These are phyloP conservation scores for Musa balbisiana DNA, from an alignment of 202 grass and related monocot species.

Conservation along the genomic window DNA sequence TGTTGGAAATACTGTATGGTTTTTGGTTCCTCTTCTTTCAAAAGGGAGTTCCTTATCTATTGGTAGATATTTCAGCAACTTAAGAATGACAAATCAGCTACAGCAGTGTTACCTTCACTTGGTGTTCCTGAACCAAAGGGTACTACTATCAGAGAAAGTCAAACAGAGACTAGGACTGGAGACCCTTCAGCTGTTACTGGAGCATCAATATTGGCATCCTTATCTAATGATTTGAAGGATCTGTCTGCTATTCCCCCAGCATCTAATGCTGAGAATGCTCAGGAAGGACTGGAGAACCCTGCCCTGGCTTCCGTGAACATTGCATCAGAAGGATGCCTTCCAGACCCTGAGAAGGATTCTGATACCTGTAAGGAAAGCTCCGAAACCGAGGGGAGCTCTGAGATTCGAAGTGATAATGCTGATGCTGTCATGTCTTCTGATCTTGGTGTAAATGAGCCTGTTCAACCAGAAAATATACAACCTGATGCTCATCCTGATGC, in stretches of 20 bases:
- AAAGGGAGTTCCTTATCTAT: constrained; percentile 32
- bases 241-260: constrained; percentile 22
- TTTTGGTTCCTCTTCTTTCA: constrained; percentile 21
- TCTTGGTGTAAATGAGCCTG: constrained; percentile 37
- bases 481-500: constrained; percentile 50
- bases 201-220: constrained; percentile 70
- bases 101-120: constrained; percentile 31
- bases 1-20: background rate
- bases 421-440: constrained; percentile 48
- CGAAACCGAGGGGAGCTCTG: constrained; percentile 51
- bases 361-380: constrained; percentile 46
- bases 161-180: constrained; percentile 51
- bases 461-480: constrained; percentile 39
- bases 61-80: constrained; percentile 90
- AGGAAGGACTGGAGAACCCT: constrained; percentile 30
- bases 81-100: constrained; percentile 58
- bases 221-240: constrained; percentile 62
- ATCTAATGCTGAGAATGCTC: constrained; percentile 32
- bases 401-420: constrained; percentile 48
- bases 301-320: constrained; percentile 38
- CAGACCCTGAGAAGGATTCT: constrained; percentile 52
- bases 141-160: constrained; percentile 44
- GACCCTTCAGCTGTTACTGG: constrained; percentile 55
- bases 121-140: constrained; percentile 37
- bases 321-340: constrained; percentile 41